Conservation (phyloP, 2,329 filamentous ascomycete species). For the Lachnellula hyalina region DNA sequence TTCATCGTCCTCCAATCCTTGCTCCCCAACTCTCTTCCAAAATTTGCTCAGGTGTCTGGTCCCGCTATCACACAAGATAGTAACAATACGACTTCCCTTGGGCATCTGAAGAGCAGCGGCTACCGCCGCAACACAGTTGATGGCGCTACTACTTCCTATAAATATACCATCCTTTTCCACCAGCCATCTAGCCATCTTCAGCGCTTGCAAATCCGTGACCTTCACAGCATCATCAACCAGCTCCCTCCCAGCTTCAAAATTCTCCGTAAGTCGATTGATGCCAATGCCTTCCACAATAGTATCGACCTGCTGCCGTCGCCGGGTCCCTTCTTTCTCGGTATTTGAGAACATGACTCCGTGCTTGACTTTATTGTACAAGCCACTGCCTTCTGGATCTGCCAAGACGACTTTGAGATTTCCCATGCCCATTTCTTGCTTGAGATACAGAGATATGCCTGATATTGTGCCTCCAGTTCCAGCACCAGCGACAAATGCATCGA, state of each 20-base stretch:
- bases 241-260: conserved; percentile 82
- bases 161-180: conserved; percentile 96
- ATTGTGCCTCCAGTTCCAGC: conserved; percentile 94
- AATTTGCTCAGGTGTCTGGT: conserved; percentile 79
- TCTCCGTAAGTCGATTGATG: conserved; percentile 88
- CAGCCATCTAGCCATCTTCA: conserved; percentile 91
- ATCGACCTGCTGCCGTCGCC: conserved; percentile 86
- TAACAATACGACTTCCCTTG: conserved; percentile 61
- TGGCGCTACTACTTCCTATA: conserved; percentile 88
- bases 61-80: conserved; percentile 81
- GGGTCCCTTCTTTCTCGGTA: conserved; percentile 85
- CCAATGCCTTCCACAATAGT: conserved; percentile 95
- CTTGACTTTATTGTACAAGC: conserved; percentile 84
- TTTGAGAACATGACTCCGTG: conserved; percentile 93
- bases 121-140: conserved; percentile 85
- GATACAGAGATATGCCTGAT: conserved; percentile 74
- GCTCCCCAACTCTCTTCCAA: conserved; percentile 66
- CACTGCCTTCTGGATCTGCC: conserved; percentile 90
- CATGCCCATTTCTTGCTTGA: conserved; percentile 58
- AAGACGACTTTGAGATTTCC: conserved; percentile 62
- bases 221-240: conserved; percentile 85
- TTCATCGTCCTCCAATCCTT: conserved; percentile 58
- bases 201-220: conserved; percentile 83
- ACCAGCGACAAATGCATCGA: conserved; percentile 89
- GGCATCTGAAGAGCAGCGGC: conserved; percentile 62